Evolutionary conservation across 208 protist species (phyloP), one percentile per base, ranked within the genome.

Genomic region (Trypanosoma cruzi): DNA sequence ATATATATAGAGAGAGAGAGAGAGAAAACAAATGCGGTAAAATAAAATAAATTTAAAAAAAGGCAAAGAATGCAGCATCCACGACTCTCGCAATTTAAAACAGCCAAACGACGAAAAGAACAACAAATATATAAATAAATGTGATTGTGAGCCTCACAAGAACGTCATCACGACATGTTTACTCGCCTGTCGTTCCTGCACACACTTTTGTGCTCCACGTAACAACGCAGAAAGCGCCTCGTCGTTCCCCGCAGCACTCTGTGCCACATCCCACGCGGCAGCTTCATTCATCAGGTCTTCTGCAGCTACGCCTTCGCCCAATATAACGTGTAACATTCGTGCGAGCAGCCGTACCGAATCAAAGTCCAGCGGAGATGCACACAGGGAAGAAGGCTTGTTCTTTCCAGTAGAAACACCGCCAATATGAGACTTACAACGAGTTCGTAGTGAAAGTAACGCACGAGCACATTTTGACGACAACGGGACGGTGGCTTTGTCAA

Each of bases 241-340:
- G 58, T 66, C 49, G 14, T 46, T 50, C 11, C 29, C 26, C 2
- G 24, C 32, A 31, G 26, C 26, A 13, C 58, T 28, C 18, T 20
- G 32, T 46, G 50, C 68, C 49, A 18, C 37, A 22, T 73, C 50
- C 68, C 68, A 73, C 20, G 34, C 57, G 56, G 22, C 24, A 10
- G 58, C 44, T 26, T 70, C 37, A 22, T 28, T 28, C 11, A 54
- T 54, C 20, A 70, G 40, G 22, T 70, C 54, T 3, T 70, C 64
- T 22, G 16, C 42, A 20, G 2, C 40, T 24, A 50, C 40, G 40
- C 52, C 4, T 18, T 24, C 64, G 42, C 29, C 22, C 54, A 49
- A 20, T 29, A 54, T 20, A 36, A 70, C 32, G 11, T 70, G 20
- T 11, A 71, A 31, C 22, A 71, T 28, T 53, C n/a, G 36, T 11